Conservation (phyloP, 805 yeast species). For the Saturnispora ahearnii region DNA sequence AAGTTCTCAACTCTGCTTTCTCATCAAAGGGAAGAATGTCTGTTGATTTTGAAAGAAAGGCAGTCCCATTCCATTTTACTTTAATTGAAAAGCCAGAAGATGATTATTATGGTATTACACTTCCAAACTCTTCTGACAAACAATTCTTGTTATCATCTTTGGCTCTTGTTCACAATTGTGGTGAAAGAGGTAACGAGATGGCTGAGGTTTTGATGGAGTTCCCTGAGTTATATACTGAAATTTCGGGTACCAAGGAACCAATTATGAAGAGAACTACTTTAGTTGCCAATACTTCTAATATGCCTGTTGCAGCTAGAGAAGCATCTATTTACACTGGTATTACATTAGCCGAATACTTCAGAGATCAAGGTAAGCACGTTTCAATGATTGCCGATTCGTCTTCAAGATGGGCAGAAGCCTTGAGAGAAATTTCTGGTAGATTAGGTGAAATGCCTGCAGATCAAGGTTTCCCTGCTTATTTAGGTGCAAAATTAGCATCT, state of each 20-base stretch:
- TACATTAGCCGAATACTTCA: conserved; percentile 96
- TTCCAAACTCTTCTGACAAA: conserved; percentile 34
- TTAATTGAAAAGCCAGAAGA: conserved; percentile 23
- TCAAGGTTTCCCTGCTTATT: conserved; percentile 99
- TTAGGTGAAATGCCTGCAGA: conserved; percentile 99
- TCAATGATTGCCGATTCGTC: conserved; percentile 99
- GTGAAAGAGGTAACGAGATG: conserved; percentile 99
- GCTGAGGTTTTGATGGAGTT: conserved; percentile 99
- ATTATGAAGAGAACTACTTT: conserved; percentile 98
- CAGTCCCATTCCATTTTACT: conserved; percentile 25
- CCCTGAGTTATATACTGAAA: conserved; percentile 92
- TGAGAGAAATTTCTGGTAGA: conserved; percentile 99
- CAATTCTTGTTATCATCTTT: conserved; percentile 33
- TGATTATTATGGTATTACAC: conserved; percentile 37
- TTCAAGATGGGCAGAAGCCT: conserved; percentile 99
- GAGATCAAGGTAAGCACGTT: conserved; percentile 99
- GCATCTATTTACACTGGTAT: conserved; percentile 99
- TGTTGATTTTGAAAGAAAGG: conserved; percentile 15
- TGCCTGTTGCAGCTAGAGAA: conserved; percentile 99
- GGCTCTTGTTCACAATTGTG: conserved; percentile 29
- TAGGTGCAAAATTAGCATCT: conserved; percentile 97
- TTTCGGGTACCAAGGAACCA: conserved; percentile 91
- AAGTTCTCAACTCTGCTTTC: background rate
- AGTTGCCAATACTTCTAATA: conserved; percentile 97
- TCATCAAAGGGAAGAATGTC: conserved; percentile 14